Base-by-base conservation (phyloP, 2,329 filamentous ascomycete species). In the Pseudogymnoascus verrucosus region DNA sequence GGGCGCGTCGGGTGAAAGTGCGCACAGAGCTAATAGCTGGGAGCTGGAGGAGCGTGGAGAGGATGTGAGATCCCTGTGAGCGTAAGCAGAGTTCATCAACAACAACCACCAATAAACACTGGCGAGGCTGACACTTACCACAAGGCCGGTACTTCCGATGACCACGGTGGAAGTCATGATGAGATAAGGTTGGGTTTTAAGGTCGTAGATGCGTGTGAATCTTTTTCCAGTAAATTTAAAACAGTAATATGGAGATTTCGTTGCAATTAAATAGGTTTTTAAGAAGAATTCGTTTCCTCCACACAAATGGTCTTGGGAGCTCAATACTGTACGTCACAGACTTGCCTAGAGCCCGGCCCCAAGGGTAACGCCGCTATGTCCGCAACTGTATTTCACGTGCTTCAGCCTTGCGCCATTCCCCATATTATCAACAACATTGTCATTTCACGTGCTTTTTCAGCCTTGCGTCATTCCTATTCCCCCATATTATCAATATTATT, bases 31-130 rank as follows among this genome's bases (percentile, higher is more conserved):
- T 77, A 74, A 84, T 79, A 66, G 78, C 71, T 47, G 81, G 77
- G 63, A 81, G 76, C 12, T 80, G 72, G 69, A 90, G 81, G 54
- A 91, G 79, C n/a, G 78, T 80, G 5, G 78, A 75, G 71, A 96
- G 86, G 74, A 96, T 93, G 72, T 90, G 79, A 62, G 84, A 85
- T 72, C 93, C 93, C 71, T 73, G 64, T 16, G 57, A 23, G 57
- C 51, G 28, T 37, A 14, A 63, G 28, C 21, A 40, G 51, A 61
- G 54, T 39, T 16, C 19, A 54, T 62, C 37, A 23, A 62, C 16
- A 44, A 28, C 39, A 5, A 23, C 19, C 16, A 28, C 34, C 23
- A 39, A 34, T 40, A 63, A 31, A 31, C 57, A 21, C 36, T 47
- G 28, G n/a, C 31, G 34, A 57, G 16, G 39, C 47, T 57, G 23